Base-by-base conservation (phyloP, 2,329 filamentous ascomycete genomes). In the Orbilia blumenaviensis region DNA sequence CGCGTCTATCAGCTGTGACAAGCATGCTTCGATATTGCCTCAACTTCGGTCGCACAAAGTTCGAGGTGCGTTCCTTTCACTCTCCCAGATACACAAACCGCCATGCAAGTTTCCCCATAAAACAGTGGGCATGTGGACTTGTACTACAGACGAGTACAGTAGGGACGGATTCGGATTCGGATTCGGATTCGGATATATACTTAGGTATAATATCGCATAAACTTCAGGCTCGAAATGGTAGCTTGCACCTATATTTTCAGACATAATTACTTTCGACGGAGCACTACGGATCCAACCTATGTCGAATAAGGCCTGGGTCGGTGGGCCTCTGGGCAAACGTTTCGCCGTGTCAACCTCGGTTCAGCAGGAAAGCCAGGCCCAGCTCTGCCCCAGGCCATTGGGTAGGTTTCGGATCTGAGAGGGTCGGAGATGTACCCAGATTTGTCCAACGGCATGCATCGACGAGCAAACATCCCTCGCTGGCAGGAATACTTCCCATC, bases 401-500 rank as follows among this genome's bases (percentile, higher is more conserved):
- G 52, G 14, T 12, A 56, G 29, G 60, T 63, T 63, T 36, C 60
- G 41, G 60, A 46, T 48, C 60, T 61, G 56, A 16, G 18, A 36
- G 42, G 41, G 3, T 14, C 66, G 66, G 66, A 61, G 66, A 69
- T 69, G 23, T 69, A 25, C 38, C 66, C 66, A 61, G 54, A 69
- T 69, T 50, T 8, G 66, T 61, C 66, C 54, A 62, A 32, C 66
- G 34, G 66, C 66, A 61, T 61, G 29, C 41, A 66, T 38, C 25
- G 34, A 56, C 29, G 34, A 34, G n/a, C 52, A 56, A 54, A 27
- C 48, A 16, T 34, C 29, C 34, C 21, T n/a, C 27, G 21, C 14
- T 34, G 27, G 48, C 48, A 54, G 32, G n/a, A 34, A 56, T 38
- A 56, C 52, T 38, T 56, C 29, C 52, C 7, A 56, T 21, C 27